Percentiles rank a stretch among this genome's conserved stretches.
These are phyloP conservation scores for Pilasporangium apinafurcum DNA, from an alignment of 352 stramenopile species.

Conservation along the genomic window DNA sequence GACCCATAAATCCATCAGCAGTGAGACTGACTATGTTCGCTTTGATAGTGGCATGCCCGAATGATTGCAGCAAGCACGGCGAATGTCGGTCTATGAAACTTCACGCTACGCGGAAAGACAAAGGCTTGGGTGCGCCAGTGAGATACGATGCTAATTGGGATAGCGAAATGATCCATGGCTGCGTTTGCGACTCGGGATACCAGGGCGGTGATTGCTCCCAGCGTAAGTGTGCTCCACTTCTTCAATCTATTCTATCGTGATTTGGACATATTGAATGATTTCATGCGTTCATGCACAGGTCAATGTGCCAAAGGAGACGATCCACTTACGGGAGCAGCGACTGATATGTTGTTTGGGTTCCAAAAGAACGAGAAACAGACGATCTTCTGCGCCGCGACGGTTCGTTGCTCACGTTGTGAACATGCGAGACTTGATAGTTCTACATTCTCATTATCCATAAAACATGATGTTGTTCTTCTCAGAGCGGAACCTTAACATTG, in stretches of 20 bases:
- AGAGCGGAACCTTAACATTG: constrained; percentile 69
- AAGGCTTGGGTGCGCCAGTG: constrained; percentile 32
- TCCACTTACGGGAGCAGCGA: constrained; percentile 57
- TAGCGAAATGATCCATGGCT: constrained; percentile 85
- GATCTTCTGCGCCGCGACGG: constrained; percentile 56
- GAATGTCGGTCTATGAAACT: constrained; percentile 72
- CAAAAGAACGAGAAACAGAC: constrained; percentile 84
- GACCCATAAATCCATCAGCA: neutral
- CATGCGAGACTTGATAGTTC: too few relatives aligned
- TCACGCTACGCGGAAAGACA: constrained; percentile 55
- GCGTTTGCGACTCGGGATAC: constrained; percentile 81
- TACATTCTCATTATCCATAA: too few relatives aligned
- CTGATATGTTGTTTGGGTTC: constrained; percentile 54
- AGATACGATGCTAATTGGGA: constrained; percentile 73
- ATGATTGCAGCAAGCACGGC: constrained; percentile 53
- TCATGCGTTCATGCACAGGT: constrained; percentile 12
- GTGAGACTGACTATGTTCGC: neutral
- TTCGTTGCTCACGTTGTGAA: constrained; percentile 8
- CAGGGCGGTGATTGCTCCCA: constrained; percentile 83
- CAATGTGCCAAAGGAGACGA: constrained; percentile 56
- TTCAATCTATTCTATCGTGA: neutral
- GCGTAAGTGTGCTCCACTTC: constrained; percentile 39
- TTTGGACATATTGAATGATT: neutral
- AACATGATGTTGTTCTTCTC: neutral
- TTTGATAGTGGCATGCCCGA: constrained; percentile 54